Base-by-base conservation (phyloP, 768 basidiomycete genomes). In the Kwoniella sp. region DNA sequence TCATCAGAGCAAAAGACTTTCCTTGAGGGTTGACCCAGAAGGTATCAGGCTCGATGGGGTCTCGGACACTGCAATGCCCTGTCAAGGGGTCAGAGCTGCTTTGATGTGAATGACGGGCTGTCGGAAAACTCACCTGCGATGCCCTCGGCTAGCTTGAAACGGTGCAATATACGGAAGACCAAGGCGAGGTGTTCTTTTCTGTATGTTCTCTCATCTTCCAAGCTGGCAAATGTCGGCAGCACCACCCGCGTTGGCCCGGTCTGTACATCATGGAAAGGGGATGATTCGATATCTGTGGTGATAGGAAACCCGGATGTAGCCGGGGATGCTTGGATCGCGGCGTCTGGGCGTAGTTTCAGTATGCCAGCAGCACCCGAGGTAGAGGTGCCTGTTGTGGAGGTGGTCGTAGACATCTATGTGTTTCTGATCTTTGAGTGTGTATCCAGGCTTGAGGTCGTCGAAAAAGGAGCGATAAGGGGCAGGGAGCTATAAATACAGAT, bases 1-100 rank as follows among this genome's bases (percentile, higher is more conserved):
- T 55, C 73, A 73, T 73, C 50, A 64, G 60, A 9, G 64, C 67
- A 48, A 73, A 73, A 4, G 67, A 69, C 34, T 63, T 63, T 15
- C 69, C 73, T 22, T 71, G 67, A 8, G 73, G 68, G 47, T 73
- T 73, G 51, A 73, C 70, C 73, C 73, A 73, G 61, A 71, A 73
- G 1, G 73, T 73, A 17, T 69, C 31, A 0, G 73, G 73, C 45
- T 73, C 67, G 31, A 73, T 66, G n/a, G 73, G 73, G 34, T 73
- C 73, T 41, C 69, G 65, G 0, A 66, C 64, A 17, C 62, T 65
- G 61, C 73, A 73, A 55, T 73, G 73, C 2, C 73, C 72, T 73
- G 30, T 9, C 25, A 20, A 26, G 50, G 15, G 41, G 41, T 45
- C 41, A 45, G 41, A 45, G 41, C 41, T 45, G 41, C 17, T 45